Evolutionary conservation across 2,329 filamentous ascomycete species (phyloP).

Genomic region (Stagonosporopsis cucurbitacearum): DNA sequence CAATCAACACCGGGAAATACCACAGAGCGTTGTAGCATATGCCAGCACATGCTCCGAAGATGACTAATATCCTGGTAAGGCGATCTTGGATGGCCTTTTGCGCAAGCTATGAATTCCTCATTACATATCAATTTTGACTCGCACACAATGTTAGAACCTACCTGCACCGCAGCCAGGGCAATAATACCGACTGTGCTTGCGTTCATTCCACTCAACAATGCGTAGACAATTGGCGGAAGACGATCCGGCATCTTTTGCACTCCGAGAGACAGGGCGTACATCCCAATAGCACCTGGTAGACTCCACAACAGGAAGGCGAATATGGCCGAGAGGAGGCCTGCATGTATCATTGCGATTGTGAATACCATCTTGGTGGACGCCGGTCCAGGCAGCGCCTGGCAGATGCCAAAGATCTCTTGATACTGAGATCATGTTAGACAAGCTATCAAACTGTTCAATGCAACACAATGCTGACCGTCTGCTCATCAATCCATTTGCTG

Average conservation of each 20-base stretch:
- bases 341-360: slow-evolving; percentile 69
- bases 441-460: background rate
- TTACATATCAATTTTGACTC: background rate
- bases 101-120: slow-evolving; percentile 57
- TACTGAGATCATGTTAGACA: slow-evolving; percentile 55
- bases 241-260: slow-evolving; percentile 65
- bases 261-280: slow-evolving; percentile 71
- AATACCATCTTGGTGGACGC: slow-evolving; percentile 75
- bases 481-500: slow-evolving; percentile 71
- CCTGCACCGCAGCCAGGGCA: slow-evolving; percentile 68
- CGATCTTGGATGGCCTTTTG: slow-evolving; percentile 72
- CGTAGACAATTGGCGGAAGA: slow-evolving; percentile 69
- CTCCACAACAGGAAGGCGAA: slow-evolving; percentile 70
- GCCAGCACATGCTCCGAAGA: slow-evolving; percentile 68
- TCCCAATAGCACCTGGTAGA: slow-evolving; percentile 72
- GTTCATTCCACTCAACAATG: slow-evolving; percentile 74
- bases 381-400: slow-evolving; percentile 71
- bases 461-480: slow-evolving; percentile 57
- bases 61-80: slow-evolving; percentile 68
- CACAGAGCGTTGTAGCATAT: slow-evolving; percentile 75
- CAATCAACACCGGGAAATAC: slow-evolving; percentile 74
- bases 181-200: slow-evolving; percentile 75
- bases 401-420: slow-evolving; percentile 74
- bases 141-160: background rate
- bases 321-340: slow-evolving; percentile 64